phyloP scores from a whole-genome alignment of 1,139 yeast genomes.

The Yamadazyma friedrichii region DNA sequence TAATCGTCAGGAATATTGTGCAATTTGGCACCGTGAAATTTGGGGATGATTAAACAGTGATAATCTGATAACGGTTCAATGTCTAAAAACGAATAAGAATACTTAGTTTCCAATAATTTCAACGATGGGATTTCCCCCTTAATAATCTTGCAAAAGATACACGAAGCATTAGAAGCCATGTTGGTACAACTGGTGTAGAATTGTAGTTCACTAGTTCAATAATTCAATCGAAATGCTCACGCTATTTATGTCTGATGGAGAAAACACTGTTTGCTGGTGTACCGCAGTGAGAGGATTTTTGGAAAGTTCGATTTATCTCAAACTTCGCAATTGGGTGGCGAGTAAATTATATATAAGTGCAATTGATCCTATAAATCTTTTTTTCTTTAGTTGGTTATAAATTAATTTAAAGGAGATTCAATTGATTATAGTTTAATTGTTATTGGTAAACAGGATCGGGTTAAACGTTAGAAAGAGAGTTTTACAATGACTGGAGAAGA shows the following conservation, averaged over 20 bases:
- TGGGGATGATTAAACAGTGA: slow-evolving; percentile 86
- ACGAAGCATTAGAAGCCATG: slow-evolving; percentile 27
- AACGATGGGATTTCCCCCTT: slow-evolving; percentile 93
- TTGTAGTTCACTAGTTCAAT: too few species aligned
- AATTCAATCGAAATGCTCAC: too few species aligned
- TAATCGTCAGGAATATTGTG: slow-evolving; percentile 92
- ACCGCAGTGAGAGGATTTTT: too few species aligned
- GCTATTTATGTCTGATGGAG: too few species aligned
- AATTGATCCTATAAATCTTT: not conserved
- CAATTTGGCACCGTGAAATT: slow-evolving; percentile 86
- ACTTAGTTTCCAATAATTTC: slow-evolving; percentile 80
- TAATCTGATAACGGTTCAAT: slow-evolving; percentile 90
- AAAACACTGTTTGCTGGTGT: not conserved
- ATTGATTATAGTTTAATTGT: not conserved
- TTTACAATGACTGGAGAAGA: slow-evolving; percentile 27
- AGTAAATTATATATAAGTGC: not conserved
- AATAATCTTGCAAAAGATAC: slow-evolving; percentile 90
- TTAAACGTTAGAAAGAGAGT: not conserved
- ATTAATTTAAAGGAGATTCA: not conserved
- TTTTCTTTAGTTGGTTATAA: not conserved
- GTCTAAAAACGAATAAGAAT: slow-evolving; percentile 81
- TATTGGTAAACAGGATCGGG: not conserved
- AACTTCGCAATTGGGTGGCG: slow-evolving; percentile 3
- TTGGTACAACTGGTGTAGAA: too few species aligned
- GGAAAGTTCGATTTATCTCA: too few species aligned